These are phyloP conservation scores for Ophiocordyceps robertsii DNA, from an alignment of 2,329 filamentous ascomycete genomes.

Conservation along the genomic window DNA sequence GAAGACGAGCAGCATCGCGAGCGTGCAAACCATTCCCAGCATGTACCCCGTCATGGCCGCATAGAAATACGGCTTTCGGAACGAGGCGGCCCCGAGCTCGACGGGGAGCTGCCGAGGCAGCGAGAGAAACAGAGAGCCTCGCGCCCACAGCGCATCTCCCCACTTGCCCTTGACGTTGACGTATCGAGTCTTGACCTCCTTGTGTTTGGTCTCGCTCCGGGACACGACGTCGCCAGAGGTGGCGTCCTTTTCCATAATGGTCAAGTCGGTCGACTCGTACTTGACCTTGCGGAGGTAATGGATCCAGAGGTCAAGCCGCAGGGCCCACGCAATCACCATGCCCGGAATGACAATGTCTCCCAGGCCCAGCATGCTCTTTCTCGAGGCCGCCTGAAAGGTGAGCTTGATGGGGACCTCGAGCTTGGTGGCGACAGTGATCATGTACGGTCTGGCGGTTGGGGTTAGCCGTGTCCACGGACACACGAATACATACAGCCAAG, in stretches of 20 bases:
- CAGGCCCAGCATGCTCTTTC: slow-evolving; percentile 70
- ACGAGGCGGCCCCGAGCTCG: slow-evolving; percentile 32
- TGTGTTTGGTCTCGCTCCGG: slow-evolving; percentile 25
- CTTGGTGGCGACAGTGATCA: slow-evolving; percentile 77
- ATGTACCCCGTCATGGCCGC: slow-evolving; percentile 67
- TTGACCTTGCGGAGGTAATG: slow-evolving; percentile 61
- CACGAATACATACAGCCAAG: too few species aligned
- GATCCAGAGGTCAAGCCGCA: slow-evolving; percentile 84
- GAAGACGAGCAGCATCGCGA: slow-evolving; percentile 64
- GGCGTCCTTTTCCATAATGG: slow-evolving; percentile 18
- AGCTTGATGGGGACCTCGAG: slow-evolving; percentile 91
- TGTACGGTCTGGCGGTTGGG: slow-evolving; percentile 46
- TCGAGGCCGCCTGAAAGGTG: slow-evolving; percentile 55
- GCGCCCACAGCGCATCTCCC: slow-evolving; percentile 75
- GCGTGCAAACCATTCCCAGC: slow-evolving; percentile 61
- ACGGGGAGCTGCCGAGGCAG: slow-evolving; percentile 12
- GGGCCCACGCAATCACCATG: slow-evolving; percentile 73
- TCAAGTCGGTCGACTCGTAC: slow-evolving; percentile 21
- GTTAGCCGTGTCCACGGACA: background rate
- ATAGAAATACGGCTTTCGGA: slow-evolving; percentile 77
- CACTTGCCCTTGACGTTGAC: slow-evolving; percentile 56
- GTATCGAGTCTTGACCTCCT: slow-evolving; percentile 37
- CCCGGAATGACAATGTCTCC: slow-evolving; percentile 92
- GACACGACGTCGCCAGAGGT: slow-evolving; percentile 19
- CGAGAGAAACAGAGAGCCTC: slow-evolving; percentile 12